Evolutionary conservation across 2,329 filamentous ascomycete species (phyloP), one percentile per base, ranked within the genome.

Genomic region (Cladosporium velox): DNA sequence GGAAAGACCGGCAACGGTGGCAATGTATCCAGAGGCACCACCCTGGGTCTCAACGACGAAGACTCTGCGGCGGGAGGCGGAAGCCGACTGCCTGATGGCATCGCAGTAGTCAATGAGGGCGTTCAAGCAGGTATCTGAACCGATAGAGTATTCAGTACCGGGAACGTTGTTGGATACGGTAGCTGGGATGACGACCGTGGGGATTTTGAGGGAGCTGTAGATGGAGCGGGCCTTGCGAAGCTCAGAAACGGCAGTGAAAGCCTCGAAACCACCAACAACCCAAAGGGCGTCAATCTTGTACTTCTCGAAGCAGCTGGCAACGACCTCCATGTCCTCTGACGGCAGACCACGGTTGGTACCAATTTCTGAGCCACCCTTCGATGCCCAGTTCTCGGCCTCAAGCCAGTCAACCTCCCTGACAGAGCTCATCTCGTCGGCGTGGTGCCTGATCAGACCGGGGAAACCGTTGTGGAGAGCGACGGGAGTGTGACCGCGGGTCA

Each of bases 101-200:
- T 99, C 95, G 77, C 94, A 97, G 81, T 97, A 99, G 72, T 90
- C 87, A 69, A 97, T 92, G 47, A 99, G 85, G 65, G 96, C 93
- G 81, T 99, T 99, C 69, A 99, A 83, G 76, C 95, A 98, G 1
- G 95, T 99, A 75, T 99, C 95, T 35, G 93, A 97, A 52, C 95
- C 95, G 55, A 99, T 87, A 1, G 93, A 97, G 82, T 97, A 98
- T 79, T 99, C 95, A 0, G 94, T 97, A 47, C 95, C 95, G 0
- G 95, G 95, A 4, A 99, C 95, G 77, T 99, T 99, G 85, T 99
- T 99, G 70, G 92, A 97, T 72, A 99, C 94, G 11, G 95, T 99
- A n/a, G 95, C 95, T 0, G 95, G 95, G 30, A 99, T 85, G 51
- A 97, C 86, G 63, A 90, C 87, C 85, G 98, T 92, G 24, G 95